phyloP scores from a whole-genome alignment of 1,284 basidiomycete species.

The Ganoderma lingzhi region DNA sequence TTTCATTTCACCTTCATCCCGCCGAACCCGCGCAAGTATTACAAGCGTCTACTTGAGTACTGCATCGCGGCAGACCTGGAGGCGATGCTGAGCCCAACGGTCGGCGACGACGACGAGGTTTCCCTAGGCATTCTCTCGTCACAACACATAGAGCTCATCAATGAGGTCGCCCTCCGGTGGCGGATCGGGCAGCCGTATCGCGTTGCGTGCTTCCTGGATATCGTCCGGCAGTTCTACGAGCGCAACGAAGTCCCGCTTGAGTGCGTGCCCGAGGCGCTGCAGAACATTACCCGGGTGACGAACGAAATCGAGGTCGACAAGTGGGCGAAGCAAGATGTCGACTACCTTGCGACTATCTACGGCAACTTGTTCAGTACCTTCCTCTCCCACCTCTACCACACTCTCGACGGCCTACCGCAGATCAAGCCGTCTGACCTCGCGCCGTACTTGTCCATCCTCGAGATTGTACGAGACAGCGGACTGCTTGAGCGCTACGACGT shows the following conservation, averaged over 20 bases:
- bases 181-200: constrained; percentile 85
- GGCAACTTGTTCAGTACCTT: constrained; percentile 88
- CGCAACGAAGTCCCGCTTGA: constrained; percentile 92
- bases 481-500: constrained; percentile 73
- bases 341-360: constrained; percentile 72
- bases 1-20: constrained; percentile 91
- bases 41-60: constrained; percentile 84
- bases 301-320: constrained; percentile 74
- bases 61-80: constrained; percentile 91
- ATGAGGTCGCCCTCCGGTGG: constrained; percentile 92
- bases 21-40: constrained; percentile 86
- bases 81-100: constrained; percentile 84
- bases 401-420: constrained; percentile 78
- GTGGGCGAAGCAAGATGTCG: constrained; percentile 88
- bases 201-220: constrained; percentile 84
- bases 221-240: constrained; percentile 90
- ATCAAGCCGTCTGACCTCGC: constrained; percentile 75
- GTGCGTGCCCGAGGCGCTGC: constrained; percentile 91
- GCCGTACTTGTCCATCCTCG: constrained; percentile 71
- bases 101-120: constrained; percentile 96
- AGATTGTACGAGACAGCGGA: constrained; percentile 76
- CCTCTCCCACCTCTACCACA: constrained; percentile 85
- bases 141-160: constrained; percentile 84
- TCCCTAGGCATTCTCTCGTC: constrained; percentile 92
- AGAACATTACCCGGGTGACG: constrained; percentile 74